These are phyloP conservation scores for Hyphodiscus hymeniophilus DNA, from an alignment of 495 filamentous ascomycete genomes.

Conservation along the genomic window DNA sequence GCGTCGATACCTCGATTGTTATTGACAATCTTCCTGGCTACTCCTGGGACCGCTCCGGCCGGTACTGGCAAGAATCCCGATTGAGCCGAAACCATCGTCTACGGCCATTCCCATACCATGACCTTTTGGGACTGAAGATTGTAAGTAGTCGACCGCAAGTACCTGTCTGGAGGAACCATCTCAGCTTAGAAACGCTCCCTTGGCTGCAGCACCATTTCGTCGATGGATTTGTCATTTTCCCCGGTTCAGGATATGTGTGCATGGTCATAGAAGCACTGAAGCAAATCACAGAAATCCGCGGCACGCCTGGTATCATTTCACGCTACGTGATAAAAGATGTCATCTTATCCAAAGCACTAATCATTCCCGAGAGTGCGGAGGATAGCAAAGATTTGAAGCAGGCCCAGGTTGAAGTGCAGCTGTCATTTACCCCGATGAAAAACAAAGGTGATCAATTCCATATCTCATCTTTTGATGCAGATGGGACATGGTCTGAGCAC, in stretches of 20 bases:
- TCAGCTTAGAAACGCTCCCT: conserved; percentile 29
- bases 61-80: conserved; percentile 28
- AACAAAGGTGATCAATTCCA: background rate
- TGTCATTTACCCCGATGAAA: background rate
- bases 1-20: conserved; percentile 26
- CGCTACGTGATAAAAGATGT: conserved; percentile 3
- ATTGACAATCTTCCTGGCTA: conserved; percentile 29
- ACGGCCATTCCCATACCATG: conserved; percentile 22
- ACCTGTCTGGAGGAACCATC: conserved; percentile 28
- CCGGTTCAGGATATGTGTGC: conserved; percentile 36
- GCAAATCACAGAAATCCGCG: conserved; percentile 25
- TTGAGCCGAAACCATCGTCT: conserved; percentile 23
- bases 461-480: background rate
- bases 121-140: conserved; percentile 26
- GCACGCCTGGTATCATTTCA: background rate
- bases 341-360: background rate
- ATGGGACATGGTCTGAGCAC: background rate
- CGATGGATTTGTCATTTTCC: conserved; percentile 34
- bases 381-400: too few species aligned
- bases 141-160: conserved; percentile 18
- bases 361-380: background rate
- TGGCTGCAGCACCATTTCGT: conserved; percentile 42
- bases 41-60: conserved; percentile 24
- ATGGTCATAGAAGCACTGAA: conserved; percentile 38
- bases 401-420: background rate